These are phyloP conservation scores for Volutella citrinella DNA, from an alignment of 2,329 filamentous ascomycete genomes.

Conservation along the genomic window DNA sequence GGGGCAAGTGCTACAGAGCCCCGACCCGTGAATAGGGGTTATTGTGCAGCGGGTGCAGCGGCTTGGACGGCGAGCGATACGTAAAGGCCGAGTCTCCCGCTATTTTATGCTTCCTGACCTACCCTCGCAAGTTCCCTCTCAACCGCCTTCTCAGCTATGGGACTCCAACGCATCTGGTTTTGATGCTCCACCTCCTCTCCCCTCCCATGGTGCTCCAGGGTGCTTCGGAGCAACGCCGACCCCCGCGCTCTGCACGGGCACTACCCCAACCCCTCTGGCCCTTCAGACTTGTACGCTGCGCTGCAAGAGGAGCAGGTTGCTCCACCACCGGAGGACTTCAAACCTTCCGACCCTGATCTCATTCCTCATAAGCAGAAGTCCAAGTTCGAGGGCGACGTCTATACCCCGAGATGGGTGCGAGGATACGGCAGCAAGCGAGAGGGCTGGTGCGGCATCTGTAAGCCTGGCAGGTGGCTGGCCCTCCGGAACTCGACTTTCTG, in stretches of 20 bases:
- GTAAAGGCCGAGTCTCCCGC: too few species aligned
- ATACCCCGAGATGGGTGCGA: conserved; percentile 80
- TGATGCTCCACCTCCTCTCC: conserved; percentile 58
- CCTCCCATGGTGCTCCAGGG: conserved; percentile 73
- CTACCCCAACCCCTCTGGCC: conserved; percentile 71
- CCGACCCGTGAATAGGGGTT: too few species aligned
- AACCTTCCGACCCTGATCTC: conserved; percentile 71
- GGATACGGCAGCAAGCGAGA: conserved; percentile 85
- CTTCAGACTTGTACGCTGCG: conserved; percentile 73
- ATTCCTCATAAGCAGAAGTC: conserved; percentile 76
- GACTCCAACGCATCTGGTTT: conserved; percentile 50
- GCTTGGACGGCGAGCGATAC: too few species aligned
- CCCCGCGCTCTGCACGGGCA: conserved; percentile 64
- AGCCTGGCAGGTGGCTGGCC: conserved; percentile 82
- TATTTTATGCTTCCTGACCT: conserved; percentile 62
- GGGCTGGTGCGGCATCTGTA: conserved; percentile 87
- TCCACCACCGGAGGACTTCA: conserved; percentile 78
- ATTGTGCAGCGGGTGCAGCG: too few species aligned
- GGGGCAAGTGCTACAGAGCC: too few species aligned
- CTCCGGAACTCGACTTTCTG: conserved; percentile 89
- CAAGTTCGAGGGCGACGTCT: conserved; percentile 76
- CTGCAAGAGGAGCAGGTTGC: conserved; percentile 70
- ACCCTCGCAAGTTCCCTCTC: conserved; percentile 45
- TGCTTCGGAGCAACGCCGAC: conserved; percentile 73
- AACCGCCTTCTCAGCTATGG: conserved; percentile 48